Conservation (phyloP, 139 green algal genomes). For the Coelastrella sp. region DNA sequence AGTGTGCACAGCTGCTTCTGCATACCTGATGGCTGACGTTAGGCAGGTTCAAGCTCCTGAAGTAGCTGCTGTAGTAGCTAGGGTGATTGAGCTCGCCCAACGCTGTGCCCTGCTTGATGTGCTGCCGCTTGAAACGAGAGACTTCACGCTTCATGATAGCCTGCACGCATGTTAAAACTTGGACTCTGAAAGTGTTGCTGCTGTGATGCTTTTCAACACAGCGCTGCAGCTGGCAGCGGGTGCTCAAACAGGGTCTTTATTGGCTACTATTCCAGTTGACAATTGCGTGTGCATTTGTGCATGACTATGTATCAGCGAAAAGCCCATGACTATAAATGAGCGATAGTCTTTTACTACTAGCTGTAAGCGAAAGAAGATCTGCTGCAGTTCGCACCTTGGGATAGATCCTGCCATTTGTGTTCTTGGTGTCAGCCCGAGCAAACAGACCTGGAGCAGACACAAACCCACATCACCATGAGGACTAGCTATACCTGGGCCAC, state of each 20-base stretch:
- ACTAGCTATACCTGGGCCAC: not conserved
- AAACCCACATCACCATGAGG: not conserved
- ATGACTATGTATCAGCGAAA: no score
- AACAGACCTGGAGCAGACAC: slow-evolving; percentile 67
- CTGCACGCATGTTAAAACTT: slow-evolving; percentile 42
- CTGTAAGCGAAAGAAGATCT: not conserved
- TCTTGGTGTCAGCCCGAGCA: slow-evolving; percentile 68
- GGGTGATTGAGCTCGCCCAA: slow-evolving; percentile 81
- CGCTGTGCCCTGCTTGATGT: slow-evolving; percentile 63
- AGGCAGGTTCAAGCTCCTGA: slow-evolving; percentile 74
- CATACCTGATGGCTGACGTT: slow-evolving; percentile 77
- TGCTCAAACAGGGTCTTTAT: no score
- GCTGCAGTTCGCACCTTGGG: slow-evolving; percentile 65
- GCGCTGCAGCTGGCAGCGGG: no score
- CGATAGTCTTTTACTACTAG: not conserved
- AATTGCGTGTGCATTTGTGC: no score
- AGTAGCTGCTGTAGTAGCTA: slow-evolving; percentile 72
- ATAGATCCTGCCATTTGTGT: slow-evolving; percentile 80
- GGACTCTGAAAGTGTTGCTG: no score
- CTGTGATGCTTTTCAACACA: no score
- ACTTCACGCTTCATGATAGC: slow-evolving; percentile 72
- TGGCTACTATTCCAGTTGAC: no score
- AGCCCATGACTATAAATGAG: no score
- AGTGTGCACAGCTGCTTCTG: no score
- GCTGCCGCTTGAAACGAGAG: slow-evolving; percentile 54